Conservation (phyloP, 1,284 basidiomycete species). For the Ceratobasidium sp. region DNA sequence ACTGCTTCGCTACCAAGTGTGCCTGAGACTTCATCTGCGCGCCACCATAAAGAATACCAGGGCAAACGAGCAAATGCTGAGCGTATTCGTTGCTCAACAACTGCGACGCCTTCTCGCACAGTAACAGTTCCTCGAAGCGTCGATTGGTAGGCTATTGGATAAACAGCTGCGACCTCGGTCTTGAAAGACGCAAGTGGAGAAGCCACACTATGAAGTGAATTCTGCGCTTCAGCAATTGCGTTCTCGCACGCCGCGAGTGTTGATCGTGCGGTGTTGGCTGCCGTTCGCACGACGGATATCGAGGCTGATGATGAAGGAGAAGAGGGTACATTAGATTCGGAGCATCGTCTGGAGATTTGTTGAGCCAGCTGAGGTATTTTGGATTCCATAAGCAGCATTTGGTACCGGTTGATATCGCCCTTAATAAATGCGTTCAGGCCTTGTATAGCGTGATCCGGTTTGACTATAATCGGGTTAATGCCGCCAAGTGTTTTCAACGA, state of each 20-base stretch:
- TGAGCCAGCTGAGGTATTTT: conserved; percentile 29
- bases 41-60: conserved; percentile 42
- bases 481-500: not conserved
- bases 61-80: conserved; percentile 29
- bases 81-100: conserved; percentile 11
- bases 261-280: conserved; percentile 19
- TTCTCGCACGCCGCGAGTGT: conserved; percentile 15
- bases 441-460: conserved; percentile 11
- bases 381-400: conserved; percentile 31
- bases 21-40: conserved; percentile 35
- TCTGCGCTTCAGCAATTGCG: conserved; percentile 19
- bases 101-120: conserved; percentile 22
- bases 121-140: conserved; percentile 22
- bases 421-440: conserved; percentile 18
- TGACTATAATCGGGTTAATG: not conserved
- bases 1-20: conserved; percentile 23
- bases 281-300: conserved; percentile 1
- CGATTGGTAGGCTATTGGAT: conserved; percentile 2
- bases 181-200: conserved; percentile 21
- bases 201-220: not conserved
- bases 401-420: conserved; percentile 27
- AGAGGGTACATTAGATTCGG: conserved; percentile 12
- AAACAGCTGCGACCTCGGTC: conserved; percentile 13
- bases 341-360: conserved; percentile 6
- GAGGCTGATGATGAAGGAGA: conserved; percentile 23